Base-by-base conservation (phyloP, 2,329 filamentous ascomycete species). In the Cercospora zeae-maydis region DNA sequence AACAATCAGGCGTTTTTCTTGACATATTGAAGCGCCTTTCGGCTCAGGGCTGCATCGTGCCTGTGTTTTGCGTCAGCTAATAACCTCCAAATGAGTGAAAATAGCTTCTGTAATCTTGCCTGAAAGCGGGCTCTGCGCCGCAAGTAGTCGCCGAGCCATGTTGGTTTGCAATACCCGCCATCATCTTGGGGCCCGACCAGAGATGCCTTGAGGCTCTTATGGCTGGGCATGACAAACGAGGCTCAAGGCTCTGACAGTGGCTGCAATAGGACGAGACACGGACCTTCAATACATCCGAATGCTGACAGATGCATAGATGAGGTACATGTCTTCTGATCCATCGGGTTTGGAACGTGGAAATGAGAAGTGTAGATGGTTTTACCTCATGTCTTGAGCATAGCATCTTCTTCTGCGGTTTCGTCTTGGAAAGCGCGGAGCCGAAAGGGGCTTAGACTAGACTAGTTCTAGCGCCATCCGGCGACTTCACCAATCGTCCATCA, bases 241-340 rank as follows among this genome's bases (percentile, higher is more conserved):
- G 47, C 47, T 63, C 56, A 62, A 59, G 61, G 63, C 58, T 37
- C 51, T 37, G 47, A 42, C 56, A 58, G 47, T 63, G 65, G 67
- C 63, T 39, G 57, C 61, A 59, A 60, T 62, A 61, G 59, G 56
- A 59, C 34, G 63, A 54, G 65, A 61, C 67, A 64, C 54, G 52
- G 58, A 42, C n/a, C 57, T 63, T 65, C 63, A 66, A 67, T 64
- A 67, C 54, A 57, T 54, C 37, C 64, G 58, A 66, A 63, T 57
- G 57, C 54, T 37, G 61, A 61, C 55, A 58, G 19, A 53, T 59
- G 36, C 39, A 42, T 64, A 64, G 47, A 36, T 57, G 45, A 42
- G n/a, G 56, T 55, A 47, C 16, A 42, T 37, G 19, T 55, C 53
- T 63, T 59, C 53, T 19, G 45, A 53, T 62, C 27, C 53, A 67